Percentiles rank a stretch among this genome's conserved stretches.
These are phyloP conservation scores for Pichia inconspicua DNA, from an alignment of 1,139 yeast genomes.

Conservation along the genomic window DNA sequence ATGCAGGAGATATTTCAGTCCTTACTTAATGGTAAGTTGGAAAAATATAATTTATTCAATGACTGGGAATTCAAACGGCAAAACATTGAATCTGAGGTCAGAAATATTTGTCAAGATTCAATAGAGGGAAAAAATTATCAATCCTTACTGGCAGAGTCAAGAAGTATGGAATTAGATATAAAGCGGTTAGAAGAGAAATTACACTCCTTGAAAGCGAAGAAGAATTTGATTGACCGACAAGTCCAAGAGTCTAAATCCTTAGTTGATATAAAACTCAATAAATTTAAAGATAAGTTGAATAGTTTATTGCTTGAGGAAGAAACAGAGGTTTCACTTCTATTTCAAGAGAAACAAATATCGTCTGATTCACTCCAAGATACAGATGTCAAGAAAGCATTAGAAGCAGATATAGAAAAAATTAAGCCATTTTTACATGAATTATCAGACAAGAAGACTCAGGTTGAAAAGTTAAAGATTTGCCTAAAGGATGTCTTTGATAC, in stretches of 20 bases:
- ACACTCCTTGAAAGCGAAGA: slow-evolving; percentile 32
- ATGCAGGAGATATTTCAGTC: slow-evolving; percentile 42
- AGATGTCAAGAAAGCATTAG: slow-evolving; percentile 23
- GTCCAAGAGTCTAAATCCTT: slow-evolving; percentile 38
- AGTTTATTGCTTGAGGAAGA: slow-evolving; percentile 15
- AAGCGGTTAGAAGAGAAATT: slow-evolving; percentile 35
- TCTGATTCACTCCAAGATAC: slow-evolving; percentile 4
- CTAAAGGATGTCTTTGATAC: slow-evolving; percentile 36
- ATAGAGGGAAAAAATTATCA: slow-evolving; percentile 41
- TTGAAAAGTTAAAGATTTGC: slow-evolving; percentile 25
- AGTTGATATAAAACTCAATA: slow-evolving; percentile 23
- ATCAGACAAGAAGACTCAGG: slow-evolving; percentile 17
- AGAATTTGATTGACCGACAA: slow-evolving; percentile 34
- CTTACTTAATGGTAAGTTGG: slow-evolving; percentile 31
- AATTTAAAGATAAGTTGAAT: slow-evolving; percentile 18
- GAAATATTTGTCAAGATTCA: slow-evolving; percentile 32
- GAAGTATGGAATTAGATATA: slow-evolving; percentile 37
- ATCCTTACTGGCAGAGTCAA: slow-evolving; percentile 32
- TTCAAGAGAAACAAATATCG: slow-evolving; percentile 5
- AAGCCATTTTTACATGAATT: slow-evolving; percentile 22
- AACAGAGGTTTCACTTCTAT: slow-evolving; percentile 15
- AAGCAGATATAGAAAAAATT: slow-evolving; percentile 26
- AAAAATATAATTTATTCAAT: slow-evolving; percentile 32
- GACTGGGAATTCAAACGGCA: slow-evolving; percentile 40
- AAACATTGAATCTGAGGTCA: slow-evolving; percentile 32